Percentiles rank a stretch among this genome's conserved stretches.
Conservation (phyloP, 306 rosid genomes). For the Datisca glomerata region DNA sequence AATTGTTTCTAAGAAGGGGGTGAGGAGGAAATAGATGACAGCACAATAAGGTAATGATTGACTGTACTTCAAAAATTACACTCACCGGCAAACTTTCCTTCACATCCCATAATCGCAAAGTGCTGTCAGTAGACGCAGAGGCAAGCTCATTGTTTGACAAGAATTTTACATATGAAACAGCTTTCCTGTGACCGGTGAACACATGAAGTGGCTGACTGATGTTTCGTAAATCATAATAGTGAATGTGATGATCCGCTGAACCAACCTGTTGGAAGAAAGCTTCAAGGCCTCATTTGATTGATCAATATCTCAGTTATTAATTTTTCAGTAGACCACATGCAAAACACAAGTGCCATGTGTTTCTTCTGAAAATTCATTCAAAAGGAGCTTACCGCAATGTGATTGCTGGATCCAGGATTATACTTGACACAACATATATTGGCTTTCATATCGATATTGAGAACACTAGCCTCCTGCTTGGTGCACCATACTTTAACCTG, state of each 20-base stretch:
- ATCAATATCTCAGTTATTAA: not conserved
- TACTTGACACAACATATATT: conserved; percentile 95
- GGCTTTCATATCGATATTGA: conserved; percentile 95
- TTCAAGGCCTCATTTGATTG: not conserved
- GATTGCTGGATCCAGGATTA: conserved; percentile 90
- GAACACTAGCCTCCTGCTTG: conserved; percentile 80
- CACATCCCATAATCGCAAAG: conserved; percentile 90
- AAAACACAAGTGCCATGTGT: conserved; percentile 4
- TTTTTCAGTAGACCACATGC: not conserved
- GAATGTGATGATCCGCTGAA: conserved; percentile 94
- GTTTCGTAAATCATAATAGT: conserved; percentile 88
- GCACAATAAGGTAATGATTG: not conserved
- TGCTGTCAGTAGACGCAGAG: conserved; percentile 95
- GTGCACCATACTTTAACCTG: conserved; percentile 99
- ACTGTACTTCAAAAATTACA: conserved; percentile 7
- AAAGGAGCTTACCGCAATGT: conserved; percentile 65
- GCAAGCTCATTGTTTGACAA: conserved; percentile 85
- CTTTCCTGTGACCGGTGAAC: conserved; percentile 80
- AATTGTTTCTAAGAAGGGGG: too few relatives aligned
- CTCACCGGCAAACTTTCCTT: conserved; percentile 72
- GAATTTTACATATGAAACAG: conserved; percentile 93
- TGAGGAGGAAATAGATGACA: not conserved
- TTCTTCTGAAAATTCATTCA: conserved; percentile 11
- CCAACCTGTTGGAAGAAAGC: conserved; percentile 76
- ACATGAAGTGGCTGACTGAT: conserved; percentile 72